Percentiles rank a stretch among this genome's conserved stretches.
Conservation (phyloP, 2,329 filamentous ascomycete genomes). For the Ascochyta pisi region DNA sequence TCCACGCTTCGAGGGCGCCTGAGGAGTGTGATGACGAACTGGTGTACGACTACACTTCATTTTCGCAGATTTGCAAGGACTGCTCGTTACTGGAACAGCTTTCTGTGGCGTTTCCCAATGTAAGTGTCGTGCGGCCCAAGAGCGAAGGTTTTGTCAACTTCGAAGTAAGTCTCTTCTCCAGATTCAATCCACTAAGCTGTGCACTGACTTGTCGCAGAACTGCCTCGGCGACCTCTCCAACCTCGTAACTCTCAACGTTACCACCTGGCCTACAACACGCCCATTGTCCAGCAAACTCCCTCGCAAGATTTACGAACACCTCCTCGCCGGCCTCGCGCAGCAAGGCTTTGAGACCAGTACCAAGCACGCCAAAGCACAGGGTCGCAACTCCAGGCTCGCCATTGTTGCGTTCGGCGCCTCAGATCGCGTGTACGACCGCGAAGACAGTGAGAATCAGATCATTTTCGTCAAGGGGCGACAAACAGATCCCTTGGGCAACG, state of each 20-base stretch:
- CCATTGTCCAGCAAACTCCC: constrained; percentile 51
- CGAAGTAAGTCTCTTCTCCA: constrained; percentile 39
- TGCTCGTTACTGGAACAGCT: constrained; percentile 55
- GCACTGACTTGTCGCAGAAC: constrained; percentile 28
- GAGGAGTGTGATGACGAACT: constrained; percentile 52
- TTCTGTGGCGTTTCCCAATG: constrained; percentile 55
- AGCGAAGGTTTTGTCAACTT: constrained; percentile 54
- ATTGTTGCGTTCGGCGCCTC: constrained; percentile 56
- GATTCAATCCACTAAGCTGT: not conserved
- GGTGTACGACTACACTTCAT: constrained; percentile 53
- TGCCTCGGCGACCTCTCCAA: constrained; percentile 49
- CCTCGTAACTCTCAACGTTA: constrained; percentile 57
- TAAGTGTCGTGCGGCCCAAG: constrained; percentile 52
- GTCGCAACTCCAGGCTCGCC: constrained; percentile 48
- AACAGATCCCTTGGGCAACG: constrained; percentile 51
- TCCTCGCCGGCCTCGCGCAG: constrained; percentile 52
- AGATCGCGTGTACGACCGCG: constrained; percentile 56
- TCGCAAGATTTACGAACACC: constrained; percentile 54
- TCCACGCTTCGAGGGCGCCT: constrained; percentile 50
- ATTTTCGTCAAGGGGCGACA: constrained; percentile 56
- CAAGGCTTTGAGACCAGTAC: constrained; percentile 45
- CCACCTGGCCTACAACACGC: constrained; percentile 56
- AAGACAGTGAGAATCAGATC: constrained; percentile 56
- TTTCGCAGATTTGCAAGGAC: constrained; percentile 55
- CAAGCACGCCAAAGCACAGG: constrained; percentile 35